These are phyloP conservation scores for Carex scoparia DNA, from an alignment of 176 grass and related monocot species.

Conservation along the genomic window DNA sequence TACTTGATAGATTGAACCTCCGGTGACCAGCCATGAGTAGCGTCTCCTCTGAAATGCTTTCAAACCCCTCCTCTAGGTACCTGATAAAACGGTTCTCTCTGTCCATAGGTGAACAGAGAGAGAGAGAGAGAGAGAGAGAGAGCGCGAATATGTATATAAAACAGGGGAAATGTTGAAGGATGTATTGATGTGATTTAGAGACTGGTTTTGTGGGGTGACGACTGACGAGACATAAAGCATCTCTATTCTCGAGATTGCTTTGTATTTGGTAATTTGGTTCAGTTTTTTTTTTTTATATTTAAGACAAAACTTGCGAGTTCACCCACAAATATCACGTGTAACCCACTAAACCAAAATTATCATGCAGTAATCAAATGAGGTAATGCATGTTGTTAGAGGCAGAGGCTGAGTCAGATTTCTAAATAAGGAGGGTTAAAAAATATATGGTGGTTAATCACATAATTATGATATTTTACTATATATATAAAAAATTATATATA, in stretches of 20 bases:
- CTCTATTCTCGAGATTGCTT: neutral
- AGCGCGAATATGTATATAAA: neutral
- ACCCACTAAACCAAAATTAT: neutral
- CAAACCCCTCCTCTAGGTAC: neutral
- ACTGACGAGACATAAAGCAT: conserved; percentile 14
- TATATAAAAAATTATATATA: no score
- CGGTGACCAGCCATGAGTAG: neutral
- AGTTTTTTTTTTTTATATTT: conserved; percentile 9
- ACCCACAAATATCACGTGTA: neutral
- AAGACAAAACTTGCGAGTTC: neutral
- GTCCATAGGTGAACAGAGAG: conserved; percentile 1
- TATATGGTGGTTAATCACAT: no score
- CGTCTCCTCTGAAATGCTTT: neutral
- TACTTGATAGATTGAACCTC: conserved; percentile 27
- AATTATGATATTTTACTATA: no score
- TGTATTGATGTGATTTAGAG: neutral
- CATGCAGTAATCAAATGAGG: neutral
- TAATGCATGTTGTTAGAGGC: neutral
- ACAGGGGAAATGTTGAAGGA: neutral
- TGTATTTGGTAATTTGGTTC: neutral
- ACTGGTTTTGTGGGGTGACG: neutral
- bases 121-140: conserved; percentile 1
- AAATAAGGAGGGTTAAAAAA: no score
- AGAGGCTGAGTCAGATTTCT: no score
- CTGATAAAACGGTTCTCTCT: neutral